Evolutionary conservation across 164 flowering plant genomes (phyloP).

Genomic region (Dillenia turbinata): DNA sequence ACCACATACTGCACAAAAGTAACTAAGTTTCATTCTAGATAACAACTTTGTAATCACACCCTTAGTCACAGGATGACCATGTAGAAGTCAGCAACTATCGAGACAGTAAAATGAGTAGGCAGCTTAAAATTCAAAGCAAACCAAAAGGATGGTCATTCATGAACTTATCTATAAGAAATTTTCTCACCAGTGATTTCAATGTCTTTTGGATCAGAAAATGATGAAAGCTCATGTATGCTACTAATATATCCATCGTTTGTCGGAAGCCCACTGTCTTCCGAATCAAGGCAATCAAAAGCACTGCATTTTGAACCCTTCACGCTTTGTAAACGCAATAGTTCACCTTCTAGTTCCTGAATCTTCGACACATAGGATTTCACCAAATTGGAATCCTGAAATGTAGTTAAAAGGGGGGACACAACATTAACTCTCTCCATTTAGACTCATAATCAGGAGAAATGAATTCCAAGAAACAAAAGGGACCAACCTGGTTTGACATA

Average conservation of each 20-base stretch:
- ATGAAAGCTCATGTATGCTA: conserved; percentile 30
- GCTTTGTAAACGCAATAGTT: conserved; percentile 47
- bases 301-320: conserved; percentile 26
- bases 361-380: conserved; percentile 60
- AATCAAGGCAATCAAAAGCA: conserved; percentile 41
- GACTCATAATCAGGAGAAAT: neutral
- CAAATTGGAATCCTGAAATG: conserved; percentile 55
- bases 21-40: no score
- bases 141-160: no score
- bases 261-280: conserved; percentile 52
- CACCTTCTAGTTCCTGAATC: conserved; percentile 84
- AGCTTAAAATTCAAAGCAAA: no score
- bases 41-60: no score
- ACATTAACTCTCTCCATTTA: no score
- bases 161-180: neutral
- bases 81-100: no score
- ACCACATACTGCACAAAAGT: no score
- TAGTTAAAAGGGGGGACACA: neutral
- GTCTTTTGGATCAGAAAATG: conserved; percentile 42
- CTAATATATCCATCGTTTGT: conserved; percentile 27
- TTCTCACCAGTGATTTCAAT: conserved; percentile 23
- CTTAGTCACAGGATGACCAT: no score
- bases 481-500: neutral
- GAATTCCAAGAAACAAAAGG: neutral
- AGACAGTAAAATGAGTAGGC: no score